These are phyloP conservation scores for Penicillium sp. DNA, from an alignment of 2,329 filamentous ascomycete species.

Conservation along the genomic window DNA sequence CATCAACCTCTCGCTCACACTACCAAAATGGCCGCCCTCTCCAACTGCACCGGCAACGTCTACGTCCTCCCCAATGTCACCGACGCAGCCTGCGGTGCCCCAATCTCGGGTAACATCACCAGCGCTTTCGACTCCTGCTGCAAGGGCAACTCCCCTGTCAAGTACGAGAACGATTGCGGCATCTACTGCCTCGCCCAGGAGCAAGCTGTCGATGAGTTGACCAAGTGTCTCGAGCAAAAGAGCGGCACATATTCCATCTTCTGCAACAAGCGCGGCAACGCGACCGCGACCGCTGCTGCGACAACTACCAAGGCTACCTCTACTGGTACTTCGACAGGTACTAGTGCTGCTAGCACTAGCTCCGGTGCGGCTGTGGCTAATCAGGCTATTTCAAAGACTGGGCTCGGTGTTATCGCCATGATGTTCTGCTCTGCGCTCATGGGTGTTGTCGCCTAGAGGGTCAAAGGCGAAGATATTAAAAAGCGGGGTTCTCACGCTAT, in stretches of 20 bases:
- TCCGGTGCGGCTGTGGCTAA: conserved; percentile 25
- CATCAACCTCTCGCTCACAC: neutral
- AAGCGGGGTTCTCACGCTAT: neutral
- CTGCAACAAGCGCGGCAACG: conserved; percentile 46
- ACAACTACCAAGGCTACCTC: conserved; percentile 21
- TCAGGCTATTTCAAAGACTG: conserved; percentile 34
- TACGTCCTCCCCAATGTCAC: conserved; percentile 49
- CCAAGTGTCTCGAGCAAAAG: conserved; percentile 46
- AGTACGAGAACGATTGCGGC: conserved; percentile 55
- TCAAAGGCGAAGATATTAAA: neutral
- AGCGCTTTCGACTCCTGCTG: conserved; percentile 54
- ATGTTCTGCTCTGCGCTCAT: conserved; percentile 37
- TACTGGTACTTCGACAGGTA: conserved; percentile 18
- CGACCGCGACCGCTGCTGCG: conserved; percentile 44
- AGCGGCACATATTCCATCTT: conserved; percentile 49
- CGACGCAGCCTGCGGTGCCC: conserved; percentile 53
- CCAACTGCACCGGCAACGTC: conserved; percentile 34
- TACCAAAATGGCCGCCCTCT: conserved; percentile 27
- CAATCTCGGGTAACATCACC: conserved; percentile 46
- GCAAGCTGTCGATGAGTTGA: conserved; percentile 43
- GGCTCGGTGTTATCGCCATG: conserved; percentile 38
- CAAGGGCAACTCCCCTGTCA: conserved; percentile 47
- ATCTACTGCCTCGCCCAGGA: conserved; percentile 55
- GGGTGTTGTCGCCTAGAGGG: conserved; percentile 34
- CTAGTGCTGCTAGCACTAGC: conserved; percentile 19